Conservation (phyloP, 495 filamentous ascomycete genomes). For the Podospora fimiseda region DNA sequence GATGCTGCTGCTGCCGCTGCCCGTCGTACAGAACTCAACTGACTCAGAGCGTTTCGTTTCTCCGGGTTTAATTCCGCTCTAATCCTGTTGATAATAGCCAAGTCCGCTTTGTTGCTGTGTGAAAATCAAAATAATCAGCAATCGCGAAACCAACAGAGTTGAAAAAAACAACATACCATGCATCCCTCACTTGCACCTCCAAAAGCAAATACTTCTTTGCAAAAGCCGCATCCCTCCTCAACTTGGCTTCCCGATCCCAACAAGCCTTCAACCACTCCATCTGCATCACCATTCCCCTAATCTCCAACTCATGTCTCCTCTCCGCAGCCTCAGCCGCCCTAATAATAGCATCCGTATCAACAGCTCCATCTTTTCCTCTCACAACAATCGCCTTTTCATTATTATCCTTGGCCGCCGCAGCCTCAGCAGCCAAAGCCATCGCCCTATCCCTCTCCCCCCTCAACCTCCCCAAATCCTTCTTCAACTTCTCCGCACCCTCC, state of each 20-base stretch:
- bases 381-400: neutral
- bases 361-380: conserved; percentile 7
- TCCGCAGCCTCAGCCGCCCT: conserved; percentile 47
- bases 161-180: conserved; percentile 64
- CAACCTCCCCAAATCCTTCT: conserved; percentile 34
- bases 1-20: too few relatives aligned
- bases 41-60: conserved; percentile 18
- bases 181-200: conserved; percentile 71
- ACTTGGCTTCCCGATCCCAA: conserved; percentile 68
- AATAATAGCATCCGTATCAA: conserved; percentile 38
- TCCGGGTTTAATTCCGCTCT: conserved; percentile 39
- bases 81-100: conserved; percentile 74
- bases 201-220: conserved; percentile 72
- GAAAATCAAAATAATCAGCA: neutral
- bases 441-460: conserved; percentile 34
- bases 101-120: conserved; percentile 81
- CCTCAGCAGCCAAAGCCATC: conserved; percentile 14
- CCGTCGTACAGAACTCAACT: conserved; percentile 12
- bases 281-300: conserved; percentile 77
- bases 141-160: conserved; percentile 4
- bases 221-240: conserved; percentile 70
- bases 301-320: conserved; percentile 67
- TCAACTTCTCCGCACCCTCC: conserved; percentile 37
- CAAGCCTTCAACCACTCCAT: conserved; percentile 81
- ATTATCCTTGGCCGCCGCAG: conserved; percentile 10